A percentile compares a stretch with the other conserved stretches of the same genome.
Conservation (phyloP, 2,329 filamentous ascomycete species). For the Fusarium fujikuroi region DNA sequence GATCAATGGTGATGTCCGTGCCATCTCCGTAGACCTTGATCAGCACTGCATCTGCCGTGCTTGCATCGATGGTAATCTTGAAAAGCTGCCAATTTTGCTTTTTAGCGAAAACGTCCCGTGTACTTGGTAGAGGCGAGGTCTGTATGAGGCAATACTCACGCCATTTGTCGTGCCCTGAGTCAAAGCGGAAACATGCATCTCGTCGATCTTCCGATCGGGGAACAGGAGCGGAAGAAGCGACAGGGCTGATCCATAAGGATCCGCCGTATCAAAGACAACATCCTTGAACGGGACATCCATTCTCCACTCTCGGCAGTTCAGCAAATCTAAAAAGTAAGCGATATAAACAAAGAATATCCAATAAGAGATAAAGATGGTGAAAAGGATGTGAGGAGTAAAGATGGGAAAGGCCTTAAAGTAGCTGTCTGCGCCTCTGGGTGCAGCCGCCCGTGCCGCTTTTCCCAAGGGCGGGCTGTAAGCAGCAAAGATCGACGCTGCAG, state of each 20-base stretch:
- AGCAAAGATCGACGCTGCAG: background rate
- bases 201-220: background rate
- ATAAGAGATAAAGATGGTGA: background rate
- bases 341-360: background rate
- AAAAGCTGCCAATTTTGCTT: conserved; percentile 22
- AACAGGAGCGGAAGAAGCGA: conserved; percentile 24
- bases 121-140: background rate
- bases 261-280: conserved; percentile 21
- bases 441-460: background rate
- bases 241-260: conserved; percentile 21
- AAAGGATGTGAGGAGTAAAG: background rate
- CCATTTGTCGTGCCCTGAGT: conserved; percentile 38
- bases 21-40: conserved; percentile 40
- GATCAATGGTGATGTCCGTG: conserved; percentile 38
- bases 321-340: background rate
- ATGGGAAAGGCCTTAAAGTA: background rate
- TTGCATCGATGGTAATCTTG: conserved; percentile 20
- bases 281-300: conserved; percentile 30
- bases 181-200: conserved; percentile 17
- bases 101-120: background rate
- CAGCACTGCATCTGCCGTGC: conserved; percentile 9
- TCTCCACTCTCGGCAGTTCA: background rate
- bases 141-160: conserved; percentile 6
- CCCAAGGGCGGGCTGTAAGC: background rate
- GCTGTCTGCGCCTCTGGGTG: background rate